phyloP scores from a whole-genome alignment of 2,329 filamentous ascomycete species.

The Fusarium tjaetaba region DNA sequence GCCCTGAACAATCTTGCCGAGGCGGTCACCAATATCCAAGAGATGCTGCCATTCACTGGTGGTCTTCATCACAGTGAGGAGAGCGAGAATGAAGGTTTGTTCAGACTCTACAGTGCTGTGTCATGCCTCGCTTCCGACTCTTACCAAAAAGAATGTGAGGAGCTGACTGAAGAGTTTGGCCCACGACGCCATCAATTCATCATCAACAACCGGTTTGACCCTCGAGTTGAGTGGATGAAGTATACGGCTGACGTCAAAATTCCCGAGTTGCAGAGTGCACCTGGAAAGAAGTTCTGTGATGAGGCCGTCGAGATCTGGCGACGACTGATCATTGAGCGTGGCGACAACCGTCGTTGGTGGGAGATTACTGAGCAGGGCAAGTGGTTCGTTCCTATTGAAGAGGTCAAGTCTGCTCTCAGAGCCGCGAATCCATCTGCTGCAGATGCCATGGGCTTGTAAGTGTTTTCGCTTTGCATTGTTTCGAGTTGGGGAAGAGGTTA shows the following conservation, averaged over 20 bases:
- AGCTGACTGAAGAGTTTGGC: background rate
- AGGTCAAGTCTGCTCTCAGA: background rate
- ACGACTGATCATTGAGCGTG: background rate
- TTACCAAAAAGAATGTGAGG: background rate
- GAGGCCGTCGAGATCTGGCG: background rate
- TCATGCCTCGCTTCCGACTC: background rate
- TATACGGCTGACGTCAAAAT: background rate
- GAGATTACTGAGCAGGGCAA: background rate
- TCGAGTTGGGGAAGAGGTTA: accelerated
- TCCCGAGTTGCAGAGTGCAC: background rate
- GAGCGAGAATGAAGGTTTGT: background rate
- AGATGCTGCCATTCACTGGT: background rate
- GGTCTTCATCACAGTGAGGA: accelerated
- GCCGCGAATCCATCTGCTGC: background rate
- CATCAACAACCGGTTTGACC: conserved; percentile 3
- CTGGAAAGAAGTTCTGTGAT: background rate
- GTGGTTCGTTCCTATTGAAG: background rate
- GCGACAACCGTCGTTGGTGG: background rate
- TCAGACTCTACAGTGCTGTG: conserved; percentile 2
- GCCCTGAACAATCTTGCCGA: background rate
- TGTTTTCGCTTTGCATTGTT: background rate
- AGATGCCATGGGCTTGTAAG: background rate
- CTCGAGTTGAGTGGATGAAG: conserved; percentile 13
- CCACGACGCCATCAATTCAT: conserved; percentile 9
- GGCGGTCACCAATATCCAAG: background rate